Evolutionary conservation across 1,284 basidiomycete genomes (phyloP).

Genomic region (Heliocybe sulcata): DNA sequence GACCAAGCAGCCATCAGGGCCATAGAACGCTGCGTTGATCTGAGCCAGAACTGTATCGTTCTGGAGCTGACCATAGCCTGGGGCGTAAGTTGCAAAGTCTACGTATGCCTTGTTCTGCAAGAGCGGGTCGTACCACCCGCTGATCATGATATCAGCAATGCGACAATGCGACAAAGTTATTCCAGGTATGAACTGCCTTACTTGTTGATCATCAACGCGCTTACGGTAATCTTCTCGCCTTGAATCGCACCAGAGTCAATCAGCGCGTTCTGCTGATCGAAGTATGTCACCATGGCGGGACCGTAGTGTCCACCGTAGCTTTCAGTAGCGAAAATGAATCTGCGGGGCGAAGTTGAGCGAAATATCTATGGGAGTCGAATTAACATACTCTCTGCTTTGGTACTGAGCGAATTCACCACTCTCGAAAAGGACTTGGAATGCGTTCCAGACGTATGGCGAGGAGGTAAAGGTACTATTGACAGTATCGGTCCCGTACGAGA

Average conservation of each 20-base stretch:
- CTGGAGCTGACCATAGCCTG: conserved; percentile 58
- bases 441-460: conserved; percentile 49
- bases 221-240: conserved; percentile 31
- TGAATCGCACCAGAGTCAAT: conserved; percentile 34
- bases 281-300: conserved; percentile 56
- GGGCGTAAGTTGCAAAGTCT: conserved; percentile 50
- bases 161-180: neutral
- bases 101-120: conserved; percentile 57
- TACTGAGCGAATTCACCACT: conserved; percentile 52
- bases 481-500: conserved; percentile 51
- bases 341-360: conserved; percentile 13
- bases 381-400: conserved; percentile 44
- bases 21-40: conserved; percentile 42
- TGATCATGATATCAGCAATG: conserved; percentile 15
- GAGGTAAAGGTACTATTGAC: conserved; percentile 48
- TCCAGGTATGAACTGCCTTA: conserved; percentile 9
- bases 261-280: conserved; percentile 56
- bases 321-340: conserved; percentile 59
- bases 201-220: conserved; percentile 35
- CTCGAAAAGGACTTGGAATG: conserved; percentile 64
- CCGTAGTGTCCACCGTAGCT: conserved; percentile 69
- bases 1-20: conserved; percentile 39
- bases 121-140: conserved; percentile 62
- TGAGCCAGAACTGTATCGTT: conserved; percentile 33
- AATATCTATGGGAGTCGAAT: conserved; percentile 1